phyloP scores from a whole-genome alignment of 306 rosid genomes.

The Pyrus communis region DNA sequence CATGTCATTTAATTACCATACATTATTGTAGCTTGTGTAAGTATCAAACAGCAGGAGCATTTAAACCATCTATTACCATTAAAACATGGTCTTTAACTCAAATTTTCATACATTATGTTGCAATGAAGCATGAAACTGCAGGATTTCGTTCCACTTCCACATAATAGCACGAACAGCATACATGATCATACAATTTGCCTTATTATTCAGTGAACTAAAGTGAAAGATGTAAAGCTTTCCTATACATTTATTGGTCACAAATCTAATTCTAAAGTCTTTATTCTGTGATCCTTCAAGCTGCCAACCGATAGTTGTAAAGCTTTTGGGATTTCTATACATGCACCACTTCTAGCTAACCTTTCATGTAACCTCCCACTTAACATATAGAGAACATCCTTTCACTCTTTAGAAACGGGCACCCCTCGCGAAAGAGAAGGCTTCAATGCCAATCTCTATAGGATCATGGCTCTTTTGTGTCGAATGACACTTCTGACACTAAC shows the following conservation, averaged over 20 bases:
- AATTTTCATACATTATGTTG: not conserved
- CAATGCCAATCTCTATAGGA: not conserved
- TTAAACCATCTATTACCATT: not conserved
- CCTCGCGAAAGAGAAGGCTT: not conserved
- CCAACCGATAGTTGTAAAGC: not conserved
- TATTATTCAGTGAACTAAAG: not conserved
- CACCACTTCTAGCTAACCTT: not conserved
- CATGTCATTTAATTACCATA: not conserved
- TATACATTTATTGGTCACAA: not conserved
- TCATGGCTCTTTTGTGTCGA: slow-evolving; percentile 21
- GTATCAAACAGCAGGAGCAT: not conserved
- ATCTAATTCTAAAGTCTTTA: not conserved
- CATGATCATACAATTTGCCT: not conserved
- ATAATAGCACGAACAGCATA: not conserved
- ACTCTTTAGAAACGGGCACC: not conserved
- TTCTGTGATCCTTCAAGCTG: not conserved
- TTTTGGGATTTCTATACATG: not conserved
- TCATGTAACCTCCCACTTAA: not conserved
- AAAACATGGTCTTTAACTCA: not conserved
- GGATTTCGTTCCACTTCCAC: not conserved
- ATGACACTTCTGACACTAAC: slow-evolving; percentile 68
- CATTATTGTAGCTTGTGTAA: not conserved
- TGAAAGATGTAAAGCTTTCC: not conserved
- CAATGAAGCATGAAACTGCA: not conserved
- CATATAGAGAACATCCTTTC: not conserved